Conservation (phyloP, 352 stramenopile species). For the Globisporangium splendens region DNA sequence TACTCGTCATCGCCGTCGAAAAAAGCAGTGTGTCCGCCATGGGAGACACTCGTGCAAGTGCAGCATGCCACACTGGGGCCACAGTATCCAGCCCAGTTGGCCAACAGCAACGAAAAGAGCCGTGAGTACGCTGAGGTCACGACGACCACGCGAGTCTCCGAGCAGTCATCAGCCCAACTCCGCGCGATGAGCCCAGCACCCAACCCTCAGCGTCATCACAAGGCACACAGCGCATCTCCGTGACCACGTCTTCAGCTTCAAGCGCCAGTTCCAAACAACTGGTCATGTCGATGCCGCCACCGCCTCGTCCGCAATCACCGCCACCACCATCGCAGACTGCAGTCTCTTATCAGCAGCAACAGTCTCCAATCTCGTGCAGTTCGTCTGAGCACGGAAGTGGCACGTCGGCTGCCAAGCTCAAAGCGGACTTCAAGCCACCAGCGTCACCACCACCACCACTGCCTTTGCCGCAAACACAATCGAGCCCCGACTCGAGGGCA, state of each 20-base stretch:
- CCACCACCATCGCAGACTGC: background rate
- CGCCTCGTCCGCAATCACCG: background rate
- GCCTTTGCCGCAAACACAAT: slow-evolving; percentile 13
- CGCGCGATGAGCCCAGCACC: background rate
- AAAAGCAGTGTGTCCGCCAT: slow-evolving; percentile 61
- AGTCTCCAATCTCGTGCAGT: slow-evolving; percentile 10
- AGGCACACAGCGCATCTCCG: slow-evolving; percentile 4
- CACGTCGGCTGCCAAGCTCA: background rate
- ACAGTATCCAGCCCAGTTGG: slow-evolving; percentile 8
- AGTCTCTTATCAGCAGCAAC: slow-evolving; percentile 5
- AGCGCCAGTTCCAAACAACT: background rate
- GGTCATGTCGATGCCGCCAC: background rate
- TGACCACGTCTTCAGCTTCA: background rate
- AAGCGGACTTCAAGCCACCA: slow-evolving; percentile 12
- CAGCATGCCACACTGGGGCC: slow-evolving; percentile 48
- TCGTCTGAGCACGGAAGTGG: background rate
- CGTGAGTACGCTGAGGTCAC: background rate
- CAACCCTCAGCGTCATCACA: background rate
- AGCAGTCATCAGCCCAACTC: background rate
- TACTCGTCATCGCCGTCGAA: slow-evolving; percentile 70
- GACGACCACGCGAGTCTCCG: too few species aligned
- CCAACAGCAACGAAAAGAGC: slow-evolving; percentile 6
- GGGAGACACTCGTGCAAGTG: slow-evolving; percentile 73
- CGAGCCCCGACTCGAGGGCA: slow-evolving; percentile 8
- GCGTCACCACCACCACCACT: slow-evolving; percentile 1